Evolutionary conservation across 2,329 filamentous ascomycete genomes (phyloP), one percentile per base, ranked within the genome.

Genomic region (Biscogniauxia sp.): DNA sequence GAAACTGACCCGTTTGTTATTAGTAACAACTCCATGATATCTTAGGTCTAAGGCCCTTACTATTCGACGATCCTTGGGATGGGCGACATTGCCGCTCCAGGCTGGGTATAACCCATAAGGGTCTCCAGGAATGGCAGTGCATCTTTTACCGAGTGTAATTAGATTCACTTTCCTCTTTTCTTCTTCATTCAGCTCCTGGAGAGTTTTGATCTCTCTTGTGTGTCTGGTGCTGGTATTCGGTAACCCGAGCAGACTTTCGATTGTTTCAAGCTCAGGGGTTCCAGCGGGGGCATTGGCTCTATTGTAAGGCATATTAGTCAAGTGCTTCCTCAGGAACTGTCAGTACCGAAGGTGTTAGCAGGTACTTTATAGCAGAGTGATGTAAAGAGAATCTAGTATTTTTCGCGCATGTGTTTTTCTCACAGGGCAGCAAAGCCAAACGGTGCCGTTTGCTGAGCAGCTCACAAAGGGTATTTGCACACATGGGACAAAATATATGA

Each of bases 81-180:
- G 62, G 45, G 41, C 50, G n/a, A 64, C 54, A 25, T 62, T 64
- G 11, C 62, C 62, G 15, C 59, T 59, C 62, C 62, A 62, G 3
- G 60, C 57, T 11, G 57, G 51, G 23, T 54, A 57, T 17, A 62
- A 11, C 3, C 59, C 60, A 25, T 45, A 64, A 17, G 60, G 57
- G 17, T 62, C 59, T 2, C 62, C 60, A 3, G 57, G 45, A 23
- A 64, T 58, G 7, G 41, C 41, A 9, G 23, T 56, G 26, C 55
- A 45, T 28, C 60, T 32, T 20, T 58, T 55, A 1, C 60, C 60
- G 3, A 58, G 60, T 1, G 49, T 41, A 17, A 62, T 55, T 6
- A 60, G 32, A 8, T 54, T 56, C 2, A 41, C 58, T 15, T 23
- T 51, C n/a, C 26, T 20, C 37, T 49, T 56, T 23, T 58, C 41